A percentile compares a stretch with the other conserved stretches of the same genome.
These are phyloP conservation scores for Exophiala calicioides DNA, from an alignment of 2,329 filamentous ascomycete genomes.

Conservation along the genomic window DNA sequence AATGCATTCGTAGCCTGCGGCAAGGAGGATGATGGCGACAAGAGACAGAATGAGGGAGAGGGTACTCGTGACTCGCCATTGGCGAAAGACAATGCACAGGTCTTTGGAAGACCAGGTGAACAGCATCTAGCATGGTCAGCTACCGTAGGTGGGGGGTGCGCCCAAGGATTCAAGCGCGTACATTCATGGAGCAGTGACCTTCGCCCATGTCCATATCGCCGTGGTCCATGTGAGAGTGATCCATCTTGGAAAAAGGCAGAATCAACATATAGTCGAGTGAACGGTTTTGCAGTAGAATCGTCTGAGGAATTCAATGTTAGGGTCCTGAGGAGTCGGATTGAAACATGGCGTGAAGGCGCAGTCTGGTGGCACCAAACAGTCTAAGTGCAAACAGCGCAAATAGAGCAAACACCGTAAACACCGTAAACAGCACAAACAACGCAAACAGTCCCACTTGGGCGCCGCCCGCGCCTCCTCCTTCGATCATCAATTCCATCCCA, in stretches of 20 bases:
- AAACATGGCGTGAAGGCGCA: neutral
- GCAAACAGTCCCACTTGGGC: constrained; percentile 2
- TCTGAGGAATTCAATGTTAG: no score
- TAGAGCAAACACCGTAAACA: constrained; percentile 42
- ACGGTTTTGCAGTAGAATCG: no score
- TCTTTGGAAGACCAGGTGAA: constrained; percentile 95
- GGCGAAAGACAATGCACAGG: constrained; percentile 92
- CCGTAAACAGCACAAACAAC: neutral
- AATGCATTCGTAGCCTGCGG: constrained; percentile 89
- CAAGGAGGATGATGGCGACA: constrained; percentile 75
- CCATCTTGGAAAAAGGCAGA: no score
- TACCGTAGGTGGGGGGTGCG: neutral
- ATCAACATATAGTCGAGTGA: no score
- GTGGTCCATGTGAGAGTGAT: constrained; percentile 53
- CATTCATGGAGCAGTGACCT: constrained; percentile 85
- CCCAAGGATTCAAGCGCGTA: constrained; percentile 49
- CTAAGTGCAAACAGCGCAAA: neutral
- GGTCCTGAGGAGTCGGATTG: neutral
- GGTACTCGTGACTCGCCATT: constrained; percentile 81
- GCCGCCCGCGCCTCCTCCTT: neutral
- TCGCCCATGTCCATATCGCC: constrained; percentile 60
- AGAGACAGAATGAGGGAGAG: constrained; percentile 78
- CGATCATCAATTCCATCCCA: neutral
- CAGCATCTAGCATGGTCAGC: constrained; percentile 69
- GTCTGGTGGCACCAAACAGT: neutral